A percentile compares a stretch with the other conserved stretches of the same genome.
phyloP scores from a whole-genome alignment of 441 rosid genomes.

The Erodium trifolium region DNA sequence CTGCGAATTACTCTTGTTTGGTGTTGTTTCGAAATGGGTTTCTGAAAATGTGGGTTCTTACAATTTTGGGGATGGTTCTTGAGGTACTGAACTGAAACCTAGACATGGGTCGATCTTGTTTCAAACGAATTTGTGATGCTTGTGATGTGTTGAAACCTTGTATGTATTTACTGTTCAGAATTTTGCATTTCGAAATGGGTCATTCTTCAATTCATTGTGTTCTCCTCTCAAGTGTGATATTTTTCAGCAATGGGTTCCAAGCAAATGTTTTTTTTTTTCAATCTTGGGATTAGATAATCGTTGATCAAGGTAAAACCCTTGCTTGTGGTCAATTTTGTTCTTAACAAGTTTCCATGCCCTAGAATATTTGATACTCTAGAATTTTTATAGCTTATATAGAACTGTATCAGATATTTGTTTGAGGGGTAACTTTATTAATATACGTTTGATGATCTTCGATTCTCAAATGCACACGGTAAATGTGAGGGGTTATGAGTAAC shows the following conservation, averaged over 20 bases:
- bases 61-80: not conserved
- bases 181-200: too few relatives aligned
- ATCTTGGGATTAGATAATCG: too few relatives aligned
- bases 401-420: not conserved
- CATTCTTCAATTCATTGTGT: too few relatives aligned
- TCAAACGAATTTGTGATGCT: not conserved
- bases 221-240: too few relatives aligned
- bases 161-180: too few relatives aligned
- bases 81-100: not conserved
- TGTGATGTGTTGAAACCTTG: not conserved
- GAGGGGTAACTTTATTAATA: too few relatives aligned
- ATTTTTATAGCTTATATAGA: not conserved
- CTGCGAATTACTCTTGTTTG: not conserved
- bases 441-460: too few relatives aligned
- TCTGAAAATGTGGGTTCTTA: not conserved
- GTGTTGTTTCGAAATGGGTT: conserved; percentile 10
- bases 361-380: not conserved
- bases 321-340: not conserved
- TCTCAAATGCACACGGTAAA: too few relatives aligned
- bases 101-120: not conserved
- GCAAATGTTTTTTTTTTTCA: too few relatives aligned
- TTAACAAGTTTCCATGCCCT: not conserved
- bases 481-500: too few relatives aligned
- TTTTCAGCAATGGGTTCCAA: not conserved
- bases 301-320: not conserved